These are phyloP conservation scores for Sutorius australiensis DNA, from an alignment of 768 basidiomycete species.

Conservation along the genomic window DNA sequence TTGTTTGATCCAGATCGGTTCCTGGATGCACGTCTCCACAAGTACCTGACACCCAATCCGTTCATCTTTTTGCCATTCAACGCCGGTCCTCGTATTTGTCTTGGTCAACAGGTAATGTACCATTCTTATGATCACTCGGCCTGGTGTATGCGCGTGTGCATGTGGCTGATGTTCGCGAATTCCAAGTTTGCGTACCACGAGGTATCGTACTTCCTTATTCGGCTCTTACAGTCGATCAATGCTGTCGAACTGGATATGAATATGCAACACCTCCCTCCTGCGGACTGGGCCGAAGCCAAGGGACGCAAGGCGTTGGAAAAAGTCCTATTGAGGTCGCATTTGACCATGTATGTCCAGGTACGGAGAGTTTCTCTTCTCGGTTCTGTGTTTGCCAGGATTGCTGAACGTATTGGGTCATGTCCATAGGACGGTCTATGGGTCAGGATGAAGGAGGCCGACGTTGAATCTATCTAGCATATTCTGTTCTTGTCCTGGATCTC, in stretches of 20 bases:
- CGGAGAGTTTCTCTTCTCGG: slow-evolving; percentile 1
- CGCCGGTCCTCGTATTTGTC: slow-evolving; percentile 62
- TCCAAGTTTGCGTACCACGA: slow-evolving; percentile 55
- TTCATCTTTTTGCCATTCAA: slow-evolving; percentile 72
- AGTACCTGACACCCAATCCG: slow-evolving; percentile 53
- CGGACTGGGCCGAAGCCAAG: slow-evolving; percentile 31
- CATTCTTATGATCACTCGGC: not conserved
- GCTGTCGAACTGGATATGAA: slow-evolving; percentile 37
- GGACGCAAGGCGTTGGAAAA: slow-evolving; percentile 40
- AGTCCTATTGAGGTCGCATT: slow-evolving; percentile 35
- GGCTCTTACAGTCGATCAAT: slow-evolving; percentile 48
- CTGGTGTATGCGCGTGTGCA: not conserved
- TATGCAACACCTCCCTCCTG: slow-evolving; percentile 33
- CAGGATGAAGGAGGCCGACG: slow-evolving; percentile 18
- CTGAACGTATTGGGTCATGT: not conserved
- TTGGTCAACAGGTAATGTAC: slow-evolving; percentile 42
- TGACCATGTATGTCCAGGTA: slow-evolving; percentile 44
- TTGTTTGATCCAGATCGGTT: slow-evolving; percentile 65
- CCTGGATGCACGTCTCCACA: slow-evolving; percentile 52
- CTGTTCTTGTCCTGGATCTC: not conserved
- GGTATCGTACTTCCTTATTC: slow-evolving; percentile 50
- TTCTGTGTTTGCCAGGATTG: not conserved
- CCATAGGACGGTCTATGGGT: slow-evolving; percentile 27
- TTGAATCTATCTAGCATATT: not conserved
- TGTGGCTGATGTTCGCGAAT: not conserved